These are phyloP conservation scores for Casuarina cunninghamiana DNA, from an alignment of 306 rosid genomes.

Conservation along the genomic window DNA sequence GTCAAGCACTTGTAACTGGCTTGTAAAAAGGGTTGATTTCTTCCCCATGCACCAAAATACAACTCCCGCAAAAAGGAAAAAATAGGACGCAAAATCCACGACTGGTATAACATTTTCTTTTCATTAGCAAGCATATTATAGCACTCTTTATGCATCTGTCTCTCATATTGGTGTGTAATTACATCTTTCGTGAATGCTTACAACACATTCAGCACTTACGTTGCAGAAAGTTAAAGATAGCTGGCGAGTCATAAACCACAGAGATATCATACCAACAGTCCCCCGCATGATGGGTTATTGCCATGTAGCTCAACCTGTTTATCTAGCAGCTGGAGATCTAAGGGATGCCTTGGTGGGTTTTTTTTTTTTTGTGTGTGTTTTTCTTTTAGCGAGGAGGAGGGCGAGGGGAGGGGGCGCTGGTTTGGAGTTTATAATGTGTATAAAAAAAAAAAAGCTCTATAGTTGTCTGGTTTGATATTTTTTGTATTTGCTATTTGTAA, in stretches of 20 bases:
- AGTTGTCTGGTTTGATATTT: neutral
- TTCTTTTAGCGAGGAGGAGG: neutral
- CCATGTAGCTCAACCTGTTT: slow-evolving; percentile 90
- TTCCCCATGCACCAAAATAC: neutral
- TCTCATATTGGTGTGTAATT: neutral
- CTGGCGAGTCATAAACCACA: slow-evolving; percentile 98
- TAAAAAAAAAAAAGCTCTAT: neutral
- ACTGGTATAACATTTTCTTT: neutral
- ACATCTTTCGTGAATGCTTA: slow-evolving; percentile 28
- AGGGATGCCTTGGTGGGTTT: slow-evolving; percentile 62
- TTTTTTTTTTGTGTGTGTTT: slow-evolving; percentile 11
- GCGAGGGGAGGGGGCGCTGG: too few relatives aligned
- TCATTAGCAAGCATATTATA: neutral
- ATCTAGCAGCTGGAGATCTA: slow-evolving; percentile 77
- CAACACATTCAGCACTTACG: slow-evolving; percentile 16
- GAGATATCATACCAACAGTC: slow-evolving; percentile 93
- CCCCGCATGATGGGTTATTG: slow-evolving; percentile 98
- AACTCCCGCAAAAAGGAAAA: neutral
- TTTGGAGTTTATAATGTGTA: neutral
- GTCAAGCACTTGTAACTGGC: neutral
- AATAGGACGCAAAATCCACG: too few relatives aligned
- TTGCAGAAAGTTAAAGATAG: slow-evolving; percentile 95
- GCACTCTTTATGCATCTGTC: neutral
- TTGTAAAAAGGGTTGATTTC: neutral
- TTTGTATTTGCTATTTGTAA: neutral